Conservation (phyloP, 2,329 filamentous ascomycete genomes). For the Fusarium sp. region DNA sequence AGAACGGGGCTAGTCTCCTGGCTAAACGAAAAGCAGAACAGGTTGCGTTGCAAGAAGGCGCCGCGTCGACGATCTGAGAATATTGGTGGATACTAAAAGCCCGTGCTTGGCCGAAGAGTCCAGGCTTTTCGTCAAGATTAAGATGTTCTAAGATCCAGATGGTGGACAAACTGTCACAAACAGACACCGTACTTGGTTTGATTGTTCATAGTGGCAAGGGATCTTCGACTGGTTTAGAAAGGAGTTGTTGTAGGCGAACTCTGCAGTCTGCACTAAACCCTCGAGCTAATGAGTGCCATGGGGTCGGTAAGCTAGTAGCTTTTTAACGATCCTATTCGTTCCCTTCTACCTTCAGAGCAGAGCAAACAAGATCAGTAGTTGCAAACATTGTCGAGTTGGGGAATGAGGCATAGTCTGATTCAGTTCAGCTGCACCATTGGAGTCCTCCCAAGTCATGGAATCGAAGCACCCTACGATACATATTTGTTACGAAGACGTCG, state of each 20-base stretch:
- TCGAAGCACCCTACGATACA: constrained; percentile 22
- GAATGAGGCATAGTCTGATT: constrained; percentile 36
- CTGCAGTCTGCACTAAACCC: constrained; percentile 12
- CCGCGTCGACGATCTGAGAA: constrained; percentile 2
- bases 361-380: constrained; percentile 4
- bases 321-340: not conserved
- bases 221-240: constrained; percentile 10
- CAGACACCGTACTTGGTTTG: not conserved
- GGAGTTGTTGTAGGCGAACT: not conserved
- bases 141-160: not conserved
- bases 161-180: not conserved
- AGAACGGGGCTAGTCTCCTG: constrained; percentile 20
- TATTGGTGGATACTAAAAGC: constrained; percentile 10
- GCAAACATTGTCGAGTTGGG: constrained; percentile 6
- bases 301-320: constrained; percentile 28
- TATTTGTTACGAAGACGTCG: constrained; percentile 17
- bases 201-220: constrained; percentile 11
- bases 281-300: constrained; percentile 16
- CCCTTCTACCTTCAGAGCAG: not conserved
- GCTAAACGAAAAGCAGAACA: constrained; percentile 26
- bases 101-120: constrained; percentile 5
- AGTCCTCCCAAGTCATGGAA: constrained; percentile 41
- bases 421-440: constrained; percentile 20
- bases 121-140: not conserved
- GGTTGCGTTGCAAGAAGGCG: constrained; percentile 16